Base-by-base conservation (phyloP, 1,139 yeast genomes). In the Lodderomyces pseudojiufengensis region DNA sequence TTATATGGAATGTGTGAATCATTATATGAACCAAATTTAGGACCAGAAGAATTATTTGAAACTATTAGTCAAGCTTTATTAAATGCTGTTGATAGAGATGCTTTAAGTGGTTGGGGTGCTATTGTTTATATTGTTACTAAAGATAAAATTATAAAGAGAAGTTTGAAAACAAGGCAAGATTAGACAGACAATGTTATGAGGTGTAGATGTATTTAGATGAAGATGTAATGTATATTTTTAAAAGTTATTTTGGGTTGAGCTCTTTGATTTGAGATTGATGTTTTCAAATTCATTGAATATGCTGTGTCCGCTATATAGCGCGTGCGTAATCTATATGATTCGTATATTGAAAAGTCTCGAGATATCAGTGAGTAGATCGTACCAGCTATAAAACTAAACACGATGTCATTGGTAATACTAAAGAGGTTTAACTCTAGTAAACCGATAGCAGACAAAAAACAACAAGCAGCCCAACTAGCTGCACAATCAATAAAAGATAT, bases 41-140 rank as follows among this genome's bases (percentile, higher is more conserved):
- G 80, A 59, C 92, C 98, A 4, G 98, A 94, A 49, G 97, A 92
- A 58, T 71, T 94, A 53, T 94, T 94, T 59, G 98, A 94, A 61
- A 90, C 97, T 31, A 84, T 90, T 50, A 83, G 95, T 51, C 99
- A 94, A 65, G 90, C 97, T 1, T 68, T 94, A 45, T 71, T 92
- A 65, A 88, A 85, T 59, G 97, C 97, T 15, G 95, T 85, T 30
- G 99, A 94, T 61, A 84, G 99, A 71, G 98, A 94, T 65, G 95
- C 97, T 5, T 73, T 94, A 46, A 82, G 95, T 35, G 98, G 98
- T 44, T 92, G 97, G 97, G 99, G 99, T 53, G 97, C 95, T 11
- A 85, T 86, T 24, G 98, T 94, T 27, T 90, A 92, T 61, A 69
- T 94, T 42, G 78, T 94, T 40, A 87, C 96, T 38, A 90, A 90